phyloP scores from a whole-genome alignment of 2,329 filamentous ascomycete species.

The Verticillium zaregamsianum region DNA sequence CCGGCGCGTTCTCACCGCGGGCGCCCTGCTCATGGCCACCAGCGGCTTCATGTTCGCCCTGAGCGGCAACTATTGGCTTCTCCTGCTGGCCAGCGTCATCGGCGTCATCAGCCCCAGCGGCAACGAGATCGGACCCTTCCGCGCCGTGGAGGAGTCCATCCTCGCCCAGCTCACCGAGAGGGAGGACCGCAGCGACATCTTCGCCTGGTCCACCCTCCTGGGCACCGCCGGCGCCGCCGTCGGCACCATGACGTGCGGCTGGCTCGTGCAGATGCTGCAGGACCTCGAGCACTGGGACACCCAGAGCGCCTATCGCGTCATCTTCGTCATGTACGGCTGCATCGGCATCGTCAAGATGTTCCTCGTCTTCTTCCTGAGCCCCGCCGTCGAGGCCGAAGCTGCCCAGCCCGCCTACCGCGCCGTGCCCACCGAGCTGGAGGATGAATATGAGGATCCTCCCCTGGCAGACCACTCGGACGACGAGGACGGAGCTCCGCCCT shows the following conservation, averaged over 20 bases:
- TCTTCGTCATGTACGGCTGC: conserved; percentile 55
- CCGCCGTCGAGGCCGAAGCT: conserved; percentile 35
- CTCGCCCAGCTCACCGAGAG: conserved; percentile 50
- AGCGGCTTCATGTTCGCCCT: conserved; percentile 54
- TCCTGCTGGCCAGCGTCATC: conserved; percentile 53
- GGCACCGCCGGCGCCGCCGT: conserved; percentile 58
- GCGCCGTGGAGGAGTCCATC: conserved; percentile 57
- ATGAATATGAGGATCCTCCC: neutral
- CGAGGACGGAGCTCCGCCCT: neutral
- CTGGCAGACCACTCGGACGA: neutral
- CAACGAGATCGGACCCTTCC: conserved; percentile 61
- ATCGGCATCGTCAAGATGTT: conserved; percentile 55
- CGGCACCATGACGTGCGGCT: conserved; percentile 56
- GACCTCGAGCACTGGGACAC: conserved; percentile 35
- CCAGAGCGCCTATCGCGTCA: conserved; percentile 44
- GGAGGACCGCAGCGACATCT: conserved; percentile 47
- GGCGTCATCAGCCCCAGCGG: conserved; percentile 60
- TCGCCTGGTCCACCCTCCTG: conserved; percentile 57
- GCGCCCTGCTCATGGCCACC: conserved; percentile 49
- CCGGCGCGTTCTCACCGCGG: conserved; percentile 46
- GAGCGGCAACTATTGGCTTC: conserved; percentile 50
- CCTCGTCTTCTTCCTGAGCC: conserved; percentile 45
- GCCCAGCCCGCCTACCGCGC: neutral
- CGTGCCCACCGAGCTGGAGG: neutral
- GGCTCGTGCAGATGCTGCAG: conserved; percentile 49